phyloP scores from a whole-genome alignment of 306 rosid genomes.

The Neltuma alba region DNA sequence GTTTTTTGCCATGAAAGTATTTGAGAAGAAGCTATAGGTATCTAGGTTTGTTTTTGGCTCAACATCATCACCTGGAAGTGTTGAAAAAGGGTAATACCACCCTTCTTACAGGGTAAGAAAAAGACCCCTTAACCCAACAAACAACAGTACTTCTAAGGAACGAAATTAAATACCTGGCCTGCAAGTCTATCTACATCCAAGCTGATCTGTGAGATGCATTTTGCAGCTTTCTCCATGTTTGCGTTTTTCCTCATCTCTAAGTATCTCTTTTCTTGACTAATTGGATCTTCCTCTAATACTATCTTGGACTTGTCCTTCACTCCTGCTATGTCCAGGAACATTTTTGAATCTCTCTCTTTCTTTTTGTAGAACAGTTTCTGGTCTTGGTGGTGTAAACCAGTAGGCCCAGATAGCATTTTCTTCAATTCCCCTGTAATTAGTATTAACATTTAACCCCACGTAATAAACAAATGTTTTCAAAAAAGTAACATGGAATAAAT shows the following conservation, averaged over 20 bases:
- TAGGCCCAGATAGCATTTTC: conserved; percentile 52
- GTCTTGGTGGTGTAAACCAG: conserved; percentile 89
- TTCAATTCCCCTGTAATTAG: neutral
- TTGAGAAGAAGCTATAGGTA: no score
- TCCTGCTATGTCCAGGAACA: conserved; percentile 75
- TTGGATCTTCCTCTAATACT: conserved; percentile 66
- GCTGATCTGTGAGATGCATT: conserved; percentile 66
- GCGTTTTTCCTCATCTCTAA: conserved; percentile 54
- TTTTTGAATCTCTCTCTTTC: conserved; percentile 93
- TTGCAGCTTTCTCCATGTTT: conserved; percentile 1
- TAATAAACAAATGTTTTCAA: neutral
- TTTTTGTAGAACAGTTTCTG: conserved; percentile 87
- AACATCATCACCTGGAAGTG: no score
- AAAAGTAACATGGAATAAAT: conserved; percentile 10
- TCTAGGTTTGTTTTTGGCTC: no score
- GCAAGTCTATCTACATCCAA: conserved; percentile 89
- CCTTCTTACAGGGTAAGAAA: no score
- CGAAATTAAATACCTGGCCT: conserved; percentile 57
- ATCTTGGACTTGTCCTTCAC: conserved; percentile 86
- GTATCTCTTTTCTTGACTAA: conserved; percentile 66
- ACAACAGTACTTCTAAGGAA: neutral
- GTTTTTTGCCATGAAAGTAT: no score
- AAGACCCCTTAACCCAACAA: no score
- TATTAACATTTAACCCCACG: neutral
- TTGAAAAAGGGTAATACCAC: no score